These are phyloP conservation scores for Smittium culicis DNA, from an alignment of 371 early-diverging fungal genomes.

Conservation along the genomic window DNA sequence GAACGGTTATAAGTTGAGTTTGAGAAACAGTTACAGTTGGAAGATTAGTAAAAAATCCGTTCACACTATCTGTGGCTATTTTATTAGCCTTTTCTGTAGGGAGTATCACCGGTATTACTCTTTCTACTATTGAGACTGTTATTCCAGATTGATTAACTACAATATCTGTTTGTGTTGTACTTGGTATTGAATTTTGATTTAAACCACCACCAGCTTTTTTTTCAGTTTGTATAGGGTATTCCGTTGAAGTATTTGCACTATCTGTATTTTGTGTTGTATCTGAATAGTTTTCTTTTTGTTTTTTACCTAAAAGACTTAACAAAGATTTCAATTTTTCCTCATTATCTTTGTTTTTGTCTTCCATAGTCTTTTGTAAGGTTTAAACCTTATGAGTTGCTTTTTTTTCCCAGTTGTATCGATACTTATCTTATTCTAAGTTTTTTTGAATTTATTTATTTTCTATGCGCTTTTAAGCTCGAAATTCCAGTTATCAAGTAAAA, in stretches of 20 bases:
- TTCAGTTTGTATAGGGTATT: not conserved
- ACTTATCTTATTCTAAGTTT: not conserved
- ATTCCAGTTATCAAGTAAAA: not conserved
- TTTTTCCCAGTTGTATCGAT: not conserved
- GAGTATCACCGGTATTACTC: not conserved
- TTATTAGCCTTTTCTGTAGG: not conserved
- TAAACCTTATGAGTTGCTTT: not conserved
- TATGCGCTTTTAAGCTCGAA: not conserved
- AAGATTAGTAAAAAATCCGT: not conserved
- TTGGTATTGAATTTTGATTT: not conserved
- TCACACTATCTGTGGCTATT: not conserved
- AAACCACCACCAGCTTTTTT: not conserved
- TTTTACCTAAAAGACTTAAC: not conserved
- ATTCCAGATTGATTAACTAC: not conserved
- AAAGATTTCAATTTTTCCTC: not conserved
- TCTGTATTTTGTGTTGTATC: not conserved
- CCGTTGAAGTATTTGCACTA: not conserved
- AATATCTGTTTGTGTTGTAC: not conserved
- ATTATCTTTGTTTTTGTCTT: not conserved
- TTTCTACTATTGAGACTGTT: not conserved
- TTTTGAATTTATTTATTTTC: not conserved
- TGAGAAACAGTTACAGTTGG: not conserved
- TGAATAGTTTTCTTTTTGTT: not conserved
- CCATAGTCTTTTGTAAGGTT: not conserved
- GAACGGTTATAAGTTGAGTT: not conserved